Base-by-base conservation (phyloP, 208 protist species). In the Acanthamoeba sp. region DNA sequence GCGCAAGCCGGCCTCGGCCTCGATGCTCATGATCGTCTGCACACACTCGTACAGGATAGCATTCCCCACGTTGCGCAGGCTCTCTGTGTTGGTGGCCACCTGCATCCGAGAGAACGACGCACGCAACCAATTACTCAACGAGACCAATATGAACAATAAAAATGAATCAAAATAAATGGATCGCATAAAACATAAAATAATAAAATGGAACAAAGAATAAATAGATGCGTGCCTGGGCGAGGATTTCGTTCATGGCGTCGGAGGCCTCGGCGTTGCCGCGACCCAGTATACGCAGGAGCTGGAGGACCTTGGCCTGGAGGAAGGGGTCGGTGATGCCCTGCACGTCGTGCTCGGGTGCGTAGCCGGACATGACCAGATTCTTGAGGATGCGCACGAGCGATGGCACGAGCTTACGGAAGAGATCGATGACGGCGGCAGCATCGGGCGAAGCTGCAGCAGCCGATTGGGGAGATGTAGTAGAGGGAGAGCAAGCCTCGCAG, bases 41-140 rank as follows among this genome's bases (percentile, higher is more conserved):
- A 99, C 99, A 95, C 98, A 99, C 96, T 99, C 99, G 96, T 99
- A 99, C 20, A 99, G 97, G 55, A 99, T 98, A 9, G 99, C 98
- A 95, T 98, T 99, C 88, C 99, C 99, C 20, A 99, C 98, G 95
- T 99, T 99, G 45, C 98, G 98, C 20, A 96, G 96, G 12, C 95
- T 96, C 32, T 99, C 99, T 2, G 99, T 99, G 96, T 99, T 99
- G 24, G 99, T 99, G 34, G 99, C 98, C 1, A 99, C 98, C 94
- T 95, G n/a, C n/a, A n/a, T n/a, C n/a, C n/a, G n/a, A n/a, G n/a
- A n/a, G n/a, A n/a, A n/a, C n/a, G n/a, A n/a, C n/a, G n/a, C n/a
- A n/a, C n/a, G n/a, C n/a, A n/a, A n/a, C n/a, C n/a, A n/a, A n/a
- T n/a, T n/a, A n/a, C n/a, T n/a, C n/a, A n/a, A n/a, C n/a, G n/a